Conservation (phyloP, 176 grass and related monocot genomes). For the Musa schizocarpa region DNA sequence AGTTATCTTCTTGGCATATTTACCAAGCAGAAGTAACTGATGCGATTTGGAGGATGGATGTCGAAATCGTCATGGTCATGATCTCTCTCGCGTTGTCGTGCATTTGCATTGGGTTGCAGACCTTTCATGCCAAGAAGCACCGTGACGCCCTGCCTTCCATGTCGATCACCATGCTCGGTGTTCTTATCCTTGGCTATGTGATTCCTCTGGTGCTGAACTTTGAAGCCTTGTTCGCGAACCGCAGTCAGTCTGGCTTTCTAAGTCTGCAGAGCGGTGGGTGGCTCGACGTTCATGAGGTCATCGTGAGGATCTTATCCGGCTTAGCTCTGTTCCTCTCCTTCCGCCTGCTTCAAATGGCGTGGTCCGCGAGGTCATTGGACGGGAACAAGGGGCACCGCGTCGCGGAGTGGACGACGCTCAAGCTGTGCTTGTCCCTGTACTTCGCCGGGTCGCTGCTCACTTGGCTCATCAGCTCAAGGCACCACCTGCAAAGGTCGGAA, state of each 20-base stretch:
- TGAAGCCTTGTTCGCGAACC: slow-evolving; percentile 43
- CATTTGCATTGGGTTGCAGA: neutral
- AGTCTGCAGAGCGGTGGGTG: neutral
- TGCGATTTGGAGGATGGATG: neutral
- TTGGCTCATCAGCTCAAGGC: neutral
- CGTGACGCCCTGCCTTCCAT: neutral
- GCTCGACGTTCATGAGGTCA: slow-evolving; percentile 36
- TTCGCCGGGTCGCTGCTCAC: neutral
- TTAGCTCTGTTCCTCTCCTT: slow-evolving; percentile 35
- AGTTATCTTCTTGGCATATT: neutral
- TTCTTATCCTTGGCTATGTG: neutral
- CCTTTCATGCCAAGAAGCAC: neutral
- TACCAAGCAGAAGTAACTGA: accelerated
- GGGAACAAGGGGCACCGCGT: neutral
- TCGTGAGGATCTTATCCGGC: slow-evolving; percentile 38
- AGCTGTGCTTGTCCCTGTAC: neutral
- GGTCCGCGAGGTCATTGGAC: neutral
- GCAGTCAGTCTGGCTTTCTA: slow-evolving; percentile 1
- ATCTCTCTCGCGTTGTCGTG: neutral
- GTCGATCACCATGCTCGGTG: neutral
- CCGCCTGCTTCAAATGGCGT: slow-evolving; percentile 25
- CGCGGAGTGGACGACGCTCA: neutral
- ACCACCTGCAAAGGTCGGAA: neutral
- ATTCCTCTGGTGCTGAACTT: slow-evolving; percentile 22
- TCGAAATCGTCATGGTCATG: neutral